Base-by-base conservation (phyloP, 768 basidiomycete genomes). In the Lanmaoa pseudosensibilis region DNA sequence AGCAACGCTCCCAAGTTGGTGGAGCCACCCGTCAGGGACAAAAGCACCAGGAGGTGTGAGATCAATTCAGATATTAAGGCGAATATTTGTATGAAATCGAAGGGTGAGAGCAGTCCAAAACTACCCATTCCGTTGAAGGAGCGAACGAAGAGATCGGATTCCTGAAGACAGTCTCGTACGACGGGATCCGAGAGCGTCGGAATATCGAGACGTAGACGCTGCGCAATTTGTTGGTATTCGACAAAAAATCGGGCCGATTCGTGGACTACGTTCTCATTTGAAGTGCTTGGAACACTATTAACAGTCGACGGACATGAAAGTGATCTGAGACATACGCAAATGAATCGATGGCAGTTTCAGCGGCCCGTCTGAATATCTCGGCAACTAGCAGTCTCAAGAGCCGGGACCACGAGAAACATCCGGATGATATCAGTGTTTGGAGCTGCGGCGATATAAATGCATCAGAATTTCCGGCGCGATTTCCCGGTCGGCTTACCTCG, bases 71-170 rank as follows among this genome's bases (percentile, higher is more conserved):
- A 84, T 19, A 85, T 55, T 50, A 90, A 77, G 40, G 87, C 84
- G 59, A 92, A 74, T 63, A 92, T 75, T 62, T 87, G 86, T 63
- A 91, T 78, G 61, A 90, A 83, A 66, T 92, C 90, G 54, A 92
- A 79, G 9, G 90, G 91, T 3, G 88, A 90, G 62, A 92, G 77
- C 32, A 91, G 78, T 16, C 90, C 90, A 67, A 92, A 90, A 12
- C 87, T 82, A 37, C 86, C 82, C 63, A 77, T 75, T 41, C 88
- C 88, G 63, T 79, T 82, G 71, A 92, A 92, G 12, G 91, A 92
- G 56, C 88, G 82, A 41, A 88, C 87, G 66, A 93, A 93, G 34
- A 90, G 79, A 67, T 93, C 91, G 38, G 91, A 89, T 73, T 93
- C 90, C 57, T 89, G 86, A n/a, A 93, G 77, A 41, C 92, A 81